Conservation (phyloP, 2,329 filamentous ascomycete species). For the Aspergillus nomiae region DNA sequence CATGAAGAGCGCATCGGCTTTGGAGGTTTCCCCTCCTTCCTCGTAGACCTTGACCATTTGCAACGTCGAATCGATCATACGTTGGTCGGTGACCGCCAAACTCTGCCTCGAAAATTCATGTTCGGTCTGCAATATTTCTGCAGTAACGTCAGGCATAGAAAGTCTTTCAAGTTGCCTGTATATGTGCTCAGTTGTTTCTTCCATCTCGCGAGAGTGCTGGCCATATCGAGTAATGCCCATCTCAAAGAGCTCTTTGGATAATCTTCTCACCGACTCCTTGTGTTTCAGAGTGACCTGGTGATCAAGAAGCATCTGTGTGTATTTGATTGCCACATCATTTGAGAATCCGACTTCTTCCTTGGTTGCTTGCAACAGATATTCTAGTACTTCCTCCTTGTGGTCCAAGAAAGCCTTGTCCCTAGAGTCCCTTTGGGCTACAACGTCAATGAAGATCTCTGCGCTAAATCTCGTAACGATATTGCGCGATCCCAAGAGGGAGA, state of each 20-base stretch:
- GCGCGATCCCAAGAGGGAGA: neutral
- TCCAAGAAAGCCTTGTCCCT: neutral
- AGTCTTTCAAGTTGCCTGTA: neutral
- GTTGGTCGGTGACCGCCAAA: neutral
- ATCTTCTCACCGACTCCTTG: neutral
- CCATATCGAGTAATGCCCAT: neutral
- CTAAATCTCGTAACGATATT: neutral
- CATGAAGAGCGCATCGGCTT: neutral
- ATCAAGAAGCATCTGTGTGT: constrained; percentile 4
- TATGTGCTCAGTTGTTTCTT: neutral
- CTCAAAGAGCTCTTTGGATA: constrained; percentile 2
- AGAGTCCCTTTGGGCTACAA: neutral
- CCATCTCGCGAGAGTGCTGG: neutral
- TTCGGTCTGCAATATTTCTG: neutral
- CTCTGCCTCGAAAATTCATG: constrained; percentile 3
- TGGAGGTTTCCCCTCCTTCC: neutral
- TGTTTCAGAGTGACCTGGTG: neutral
- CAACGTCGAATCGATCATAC: constrained; percentile 2
- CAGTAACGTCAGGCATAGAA: neutral
- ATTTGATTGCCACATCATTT: neutral
- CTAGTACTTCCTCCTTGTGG: constrained; percentile 1
- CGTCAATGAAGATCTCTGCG: neutral
- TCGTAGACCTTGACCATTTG: neutral
- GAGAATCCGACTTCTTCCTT: constrained; percentile 2
- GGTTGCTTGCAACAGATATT: neutral